Percentiles rank a stretch among this genome's conserved stretches.
These are phyloP conservation scores for Aspergillus funiculosus DNA, from an alignment of 495 filamentous ascomycete genomes.

Conservation along the genomic window DNA sequence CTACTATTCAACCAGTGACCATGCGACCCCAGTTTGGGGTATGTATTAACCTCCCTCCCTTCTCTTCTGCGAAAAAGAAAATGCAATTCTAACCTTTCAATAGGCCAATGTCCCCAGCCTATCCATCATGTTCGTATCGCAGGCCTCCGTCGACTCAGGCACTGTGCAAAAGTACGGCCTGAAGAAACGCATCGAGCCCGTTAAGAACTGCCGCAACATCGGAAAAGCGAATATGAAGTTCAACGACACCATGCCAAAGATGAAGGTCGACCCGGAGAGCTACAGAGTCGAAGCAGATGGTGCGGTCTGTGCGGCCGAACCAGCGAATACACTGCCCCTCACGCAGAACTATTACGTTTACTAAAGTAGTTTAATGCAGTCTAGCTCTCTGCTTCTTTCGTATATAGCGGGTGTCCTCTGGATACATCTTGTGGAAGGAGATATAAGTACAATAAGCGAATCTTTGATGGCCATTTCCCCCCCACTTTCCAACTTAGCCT, in stretches of 20 bases:
- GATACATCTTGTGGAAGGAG: too few species aligned
- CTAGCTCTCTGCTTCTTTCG: too few species aligned
- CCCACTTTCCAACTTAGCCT: too few species aligned
- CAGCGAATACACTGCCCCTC: constrained; percentile 66
- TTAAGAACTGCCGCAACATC: constrained; percentile 72
- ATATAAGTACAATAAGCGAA: too few species aligned
- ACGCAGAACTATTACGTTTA: constrained; percentile 52
- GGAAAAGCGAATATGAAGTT: constrained; percentile 92
- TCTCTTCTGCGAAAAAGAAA: background rate
- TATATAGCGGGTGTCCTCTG: too few species aligned
- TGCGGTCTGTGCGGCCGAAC: constrained; percentile 65
- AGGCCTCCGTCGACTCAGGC: constrained; percentile 60
- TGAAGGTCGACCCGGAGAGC: constrained; percentile 89
- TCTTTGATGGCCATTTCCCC: too few species aligned
- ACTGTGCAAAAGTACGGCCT: constrained; percentile 65
- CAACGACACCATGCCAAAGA: constrained; percentile 82
- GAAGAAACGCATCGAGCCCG: constrained; percentile 73
- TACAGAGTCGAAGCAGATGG: constrained; percentile 91
- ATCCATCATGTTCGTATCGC: constrained; percentile 79
- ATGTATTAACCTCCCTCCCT: constrained; percentile 21
- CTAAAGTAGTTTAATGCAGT: too few species aligned
- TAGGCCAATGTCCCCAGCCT: constrained; percentile 59
- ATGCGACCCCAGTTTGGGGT: constrained; percentile 83
- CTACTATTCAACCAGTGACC: constrained; percentile 81
- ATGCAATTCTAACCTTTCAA: too few species aligned